phyloP scores from a whole-genome alignment of 2,329 filamentous ascomycete genomes.

The Cordyceps sp. region DNA sequence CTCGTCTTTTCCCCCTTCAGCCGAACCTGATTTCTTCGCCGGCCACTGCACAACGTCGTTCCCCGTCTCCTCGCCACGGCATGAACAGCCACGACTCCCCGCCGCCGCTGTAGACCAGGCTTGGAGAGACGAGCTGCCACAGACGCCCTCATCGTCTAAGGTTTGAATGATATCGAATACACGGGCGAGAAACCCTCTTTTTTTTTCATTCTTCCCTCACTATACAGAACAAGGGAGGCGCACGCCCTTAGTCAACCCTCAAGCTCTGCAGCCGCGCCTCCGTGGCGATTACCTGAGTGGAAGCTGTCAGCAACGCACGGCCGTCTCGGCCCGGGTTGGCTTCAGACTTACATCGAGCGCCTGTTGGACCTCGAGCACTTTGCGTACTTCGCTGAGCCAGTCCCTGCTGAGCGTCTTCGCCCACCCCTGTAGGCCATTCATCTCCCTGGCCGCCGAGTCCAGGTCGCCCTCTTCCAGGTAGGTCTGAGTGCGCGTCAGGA shows the following conservation, averaged over 20 bases:
- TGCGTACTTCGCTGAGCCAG: conserved; percentile 81
- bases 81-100: too few relatives aligned
- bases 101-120: too few relatives aligned
- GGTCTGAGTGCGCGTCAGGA: conserved; percentile 77
- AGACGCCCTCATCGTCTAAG: too few relatives aligned
- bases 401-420: conserved; percentile 88
- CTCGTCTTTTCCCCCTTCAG: too few relatives aligned
- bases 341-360: conserved; percentile 67
- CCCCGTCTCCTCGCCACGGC: too few relatives aligned
- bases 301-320: neutral
- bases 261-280: conserved; percentile 82
- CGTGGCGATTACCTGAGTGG: conserved; percentile 62
- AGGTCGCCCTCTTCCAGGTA: conserved; percentile 85
- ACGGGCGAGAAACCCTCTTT: neutral
- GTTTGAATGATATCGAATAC: neutral
- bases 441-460: conserved; percentile 81
- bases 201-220: too few relatives aligned
- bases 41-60: too few relatives aligned
- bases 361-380: conserved; percentile 88
- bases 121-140: too few relatives aligned
- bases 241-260: conserved; percentile 49
- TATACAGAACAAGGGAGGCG: conserved; percentile 20
- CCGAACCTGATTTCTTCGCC: too few relatives aligned
- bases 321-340: neutral
- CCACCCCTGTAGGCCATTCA: conserved; percentile 88